phyloP scores from a whole-genome alignment of 371 early-diverging fungal genomes.

The Mortierella sp. region DNA sequence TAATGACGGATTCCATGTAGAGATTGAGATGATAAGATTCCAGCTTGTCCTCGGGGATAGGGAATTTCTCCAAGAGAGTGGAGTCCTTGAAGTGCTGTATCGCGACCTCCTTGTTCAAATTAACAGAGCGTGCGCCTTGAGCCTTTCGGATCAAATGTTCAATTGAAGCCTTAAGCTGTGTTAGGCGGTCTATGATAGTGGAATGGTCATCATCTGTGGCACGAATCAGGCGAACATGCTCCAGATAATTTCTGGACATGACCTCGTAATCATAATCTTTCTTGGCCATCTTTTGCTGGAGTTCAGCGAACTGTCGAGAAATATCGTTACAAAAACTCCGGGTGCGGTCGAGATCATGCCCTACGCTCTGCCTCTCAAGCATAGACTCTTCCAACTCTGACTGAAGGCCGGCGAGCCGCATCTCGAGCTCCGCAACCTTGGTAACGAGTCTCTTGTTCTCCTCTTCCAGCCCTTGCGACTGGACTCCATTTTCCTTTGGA shows the following conservation, averaged over 20 bases:
- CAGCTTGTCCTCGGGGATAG: slow-evolving; percentile 58
- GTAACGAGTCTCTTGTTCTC: slow-evolving; percentile 1
- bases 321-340: no score
- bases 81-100: slow-evolving; percentile 61
- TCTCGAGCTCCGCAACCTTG: slow-evolving; percentile 22
- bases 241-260: slow-evolving; percentile 65
- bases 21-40: slow-evolving; percentile 67
- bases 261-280: slow-evolving; percentile 57
- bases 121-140: slow-evolving; percentile 61
- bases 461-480: slow-evolving; percentile 3
- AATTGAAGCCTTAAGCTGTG: slow-evolving; percentile 67
- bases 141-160: slow-evolving; percentile 62
- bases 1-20: slow-evolving; percentile 68
- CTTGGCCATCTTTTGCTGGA: slow-evolving; percentile 49
- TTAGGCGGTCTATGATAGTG: slow-evolving; percentile 71
- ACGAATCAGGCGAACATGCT: slow-evolving; percentile 68
- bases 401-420: slow-evolving; percentile 4
- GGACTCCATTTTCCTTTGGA: slow-evolving; percentile 14
- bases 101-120: slow-evolving; percentile 63
- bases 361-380: slow-evolving; percentile 29
- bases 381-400: slow-evolving; percentile 20
- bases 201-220: slow-evolving; percentile 75
- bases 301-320: slow-evolving; percentile 40
- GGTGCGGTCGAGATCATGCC: slow-evolving; percentile 26
- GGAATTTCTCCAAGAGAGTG: slow-evolving; percentile 35